phyloP scores from a whole-genome alignment of 306 rosid species.

The Mimosa bimucronata region DNA sequence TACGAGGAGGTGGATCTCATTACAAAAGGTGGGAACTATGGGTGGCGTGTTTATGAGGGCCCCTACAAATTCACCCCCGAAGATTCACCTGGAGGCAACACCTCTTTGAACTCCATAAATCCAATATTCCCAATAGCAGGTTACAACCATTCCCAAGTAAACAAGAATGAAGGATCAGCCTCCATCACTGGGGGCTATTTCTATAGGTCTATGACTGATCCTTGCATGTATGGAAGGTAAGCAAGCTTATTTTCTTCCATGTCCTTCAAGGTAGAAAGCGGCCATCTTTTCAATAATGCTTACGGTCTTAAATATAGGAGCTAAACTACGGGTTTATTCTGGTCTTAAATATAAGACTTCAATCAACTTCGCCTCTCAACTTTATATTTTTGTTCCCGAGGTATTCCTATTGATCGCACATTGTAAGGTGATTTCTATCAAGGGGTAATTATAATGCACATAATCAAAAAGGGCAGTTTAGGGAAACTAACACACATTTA shows the following conservation, averaged over 20 bases:
- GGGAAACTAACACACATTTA: too few species aligned
- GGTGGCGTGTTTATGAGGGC: constrained; percentile 91
- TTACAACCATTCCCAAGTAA: constrained; percentile 73
- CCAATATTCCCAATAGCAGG: constrained; percentile 77
- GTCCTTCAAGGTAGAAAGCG: not conserved
- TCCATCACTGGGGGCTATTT: constrained; percentile 84
- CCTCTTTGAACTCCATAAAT: constrained; percentile 54
- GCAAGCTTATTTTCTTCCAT: not conserved
- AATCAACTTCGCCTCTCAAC: too few species aligned
- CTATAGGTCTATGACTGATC: constrained; percentile 85
- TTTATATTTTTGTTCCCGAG: too few species aligned
- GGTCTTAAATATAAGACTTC: too few species aligned
- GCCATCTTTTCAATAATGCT: not conserved
- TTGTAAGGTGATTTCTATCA: too few species aligned
- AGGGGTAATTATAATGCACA: too few species aligned
- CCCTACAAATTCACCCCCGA: constrained; percentile 49
- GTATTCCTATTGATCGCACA: too few species aligned
- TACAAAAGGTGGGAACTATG: constrained; percentile 95
- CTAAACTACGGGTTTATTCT: too few species aligned
- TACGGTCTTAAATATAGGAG: too few species aligned
- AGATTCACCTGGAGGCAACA: constrained; percentile 62
- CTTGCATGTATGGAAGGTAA: constrained; percentile 94
- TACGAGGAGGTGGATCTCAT: constrained; percentile 93
- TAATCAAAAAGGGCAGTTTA: too few species aligned
- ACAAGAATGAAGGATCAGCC: constrained; percentile 83